These are phyloP conservation scores for Chrysopogon serrulatus DNA, from an alignment of 176 grass and related monocot species.

Conservation along the genomic window DNA sequence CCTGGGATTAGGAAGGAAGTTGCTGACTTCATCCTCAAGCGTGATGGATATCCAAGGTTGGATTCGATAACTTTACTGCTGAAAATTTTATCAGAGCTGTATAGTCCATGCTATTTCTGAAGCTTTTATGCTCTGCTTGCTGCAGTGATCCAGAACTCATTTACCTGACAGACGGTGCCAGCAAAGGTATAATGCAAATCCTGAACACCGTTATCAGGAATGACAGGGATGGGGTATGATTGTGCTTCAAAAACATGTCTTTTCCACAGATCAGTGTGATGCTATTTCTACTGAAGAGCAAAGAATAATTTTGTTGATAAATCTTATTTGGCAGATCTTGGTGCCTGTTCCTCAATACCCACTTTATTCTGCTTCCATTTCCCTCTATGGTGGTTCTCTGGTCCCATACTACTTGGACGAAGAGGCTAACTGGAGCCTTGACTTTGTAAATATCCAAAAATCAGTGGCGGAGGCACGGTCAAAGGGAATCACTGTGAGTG, in stretches of 20 bases:
- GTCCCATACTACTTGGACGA: conserved; percentile 98
- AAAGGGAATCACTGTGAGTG: conserved; percentile 87
- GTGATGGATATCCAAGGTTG: conserved; percentile 96
- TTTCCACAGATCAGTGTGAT: background rate
- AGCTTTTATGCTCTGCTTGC: background rate
- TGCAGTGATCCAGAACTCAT: conserved; percentile 96
- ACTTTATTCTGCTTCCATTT: conserved; percentile 94
- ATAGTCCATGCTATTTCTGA: background rate
- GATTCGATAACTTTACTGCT: conserved; percentile 6
- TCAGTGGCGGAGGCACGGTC: conserved; percentile 62
- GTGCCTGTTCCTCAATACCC: conserved; percentile 99
- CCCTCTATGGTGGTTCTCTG: conserved; percentile 78
- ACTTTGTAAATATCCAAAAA: conserved; percentile 54
- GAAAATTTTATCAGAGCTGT: background rate
- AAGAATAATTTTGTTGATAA: background rate
- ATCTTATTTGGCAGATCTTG: conserved; percentile 65
- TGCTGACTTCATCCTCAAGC: conserved; percentile 86
- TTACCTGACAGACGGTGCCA: conserved; percentile 93
- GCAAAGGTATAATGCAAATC: conserved; percentile 97
- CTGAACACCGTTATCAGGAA: conserved; percentile 87
- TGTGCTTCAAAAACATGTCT: background rate
- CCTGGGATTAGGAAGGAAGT: conserved; percentile 95
- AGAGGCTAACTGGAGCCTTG: conserved; percentile 91
- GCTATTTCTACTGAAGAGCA: background rate
- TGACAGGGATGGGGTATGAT: conserved; percentile 71